Percentiles rank a stretch among this genome's conserved stretches.
phyloP scores from a whole-genome alignment of 1,284 basidiomycete genomes.

The Ustilago xerochloae region DNA sequence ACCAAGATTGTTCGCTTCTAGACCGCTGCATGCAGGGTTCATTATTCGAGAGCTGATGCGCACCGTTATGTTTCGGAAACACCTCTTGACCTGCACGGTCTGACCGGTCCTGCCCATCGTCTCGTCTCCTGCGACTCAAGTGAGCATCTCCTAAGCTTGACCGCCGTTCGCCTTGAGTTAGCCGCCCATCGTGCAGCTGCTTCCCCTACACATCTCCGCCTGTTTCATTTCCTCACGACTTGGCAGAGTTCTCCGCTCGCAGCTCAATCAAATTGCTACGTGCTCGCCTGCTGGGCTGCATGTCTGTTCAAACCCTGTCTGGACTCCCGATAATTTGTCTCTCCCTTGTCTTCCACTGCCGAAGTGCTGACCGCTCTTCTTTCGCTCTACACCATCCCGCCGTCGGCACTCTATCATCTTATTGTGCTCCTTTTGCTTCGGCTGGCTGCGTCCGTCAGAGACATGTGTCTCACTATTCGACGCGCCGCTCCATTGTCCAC shows the following conservation, averaged over 20 bases:
- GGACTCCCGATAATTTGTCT: not conserved
- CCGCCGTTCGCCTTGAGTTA: not conserved
- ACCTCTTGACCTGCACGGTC: too few species aligned
- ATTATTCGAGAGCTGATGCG: too few species aligned
- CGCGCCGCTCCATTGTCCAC: constrained; percentile 1
- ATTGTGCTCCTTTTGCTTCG: constrained; percentile 2
- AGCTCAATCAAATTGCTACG: too few species aligned
- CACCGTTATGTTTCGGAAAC: too few species aligned
- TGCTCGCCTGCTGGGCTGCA: too few species aligned
- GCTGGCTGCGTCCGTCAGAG: constrained; percentile 19
- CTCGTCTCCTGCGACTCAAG: too few species aligned
- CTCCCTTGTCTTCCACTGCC: not conserved
- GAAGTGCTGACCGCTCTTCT: not conserved
- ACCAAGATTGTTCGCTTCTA: not conserved
- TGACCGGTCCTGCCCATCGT: not conserved
- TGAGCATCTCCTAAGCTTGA: not conserved
- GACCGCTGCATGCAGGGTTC: not conserved
- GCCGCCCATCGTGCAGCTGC: not conserved
- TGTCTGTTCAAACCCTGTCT: not conserved
- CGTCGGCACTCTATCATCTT: not conserved
- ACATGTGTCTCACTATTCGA: constrained; percentile 31
- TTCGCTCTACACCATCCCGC: not conserved
- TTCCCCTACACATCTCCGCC: not conserved
- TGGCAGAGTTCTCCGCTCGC: not conserved
- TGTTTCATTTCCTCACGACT: not conserved